Percentiles rank a stretch among this genome's conserved stretches.
phyloP scores from a whole-genome alignment of 768 basidiomycete species.

The Hypholoma fasciculare region DNA sequence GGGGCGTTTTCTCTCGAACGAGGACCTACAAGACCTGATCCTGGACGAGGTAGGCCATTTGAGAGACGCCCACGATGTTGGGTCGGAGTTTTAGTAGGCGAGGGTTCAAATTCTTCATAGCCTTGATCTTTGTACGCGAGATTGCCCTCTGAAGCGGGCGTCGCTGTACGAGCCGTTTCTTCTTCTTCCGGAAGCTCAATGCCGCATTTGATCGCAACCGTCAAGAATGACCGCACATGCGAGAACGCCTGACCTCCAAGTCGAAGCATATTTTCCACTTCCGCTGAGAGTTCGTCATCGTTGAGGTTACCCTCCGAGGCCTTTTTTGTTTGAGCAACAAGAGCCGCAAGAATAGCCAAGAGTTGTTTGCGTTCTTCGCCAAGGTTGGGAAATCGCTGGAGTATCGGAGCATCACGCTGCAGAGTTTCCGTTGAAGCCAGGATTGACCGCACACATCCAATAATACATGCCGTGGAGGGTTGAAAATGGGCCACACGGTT shows the following conservation, averaged over 20 bases:
- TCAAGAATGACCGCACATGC: constrained; percentile 78
- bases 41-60: constrained; percentile 15
- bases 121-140: constrained; percentile 17
- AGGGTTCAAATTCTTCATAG: constrained; percentile 23
- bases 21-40: constrained; percentile 22
- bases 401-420: constrained; percentile 73
- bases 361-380: constrained; percentile 81
- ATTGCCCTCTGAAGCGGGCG: constrained; percentile 19
- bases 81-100: constrained; percentile 35
- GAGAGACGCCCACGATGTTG: constrained; percentile 29
- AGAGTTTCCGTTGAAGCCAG: constrained; percentile 83
- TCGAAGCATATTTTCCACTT: constrained; percentile 78
- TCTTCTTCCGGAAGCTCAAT: constrained; percentile 60
- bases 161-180: constrained; percentile 28
- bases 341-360: constrained; percentile 72
- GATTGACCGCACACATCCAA: constrained; percentile 89
- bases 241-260: constrained; percentile 81
- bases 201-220: constrained; percentile 74
- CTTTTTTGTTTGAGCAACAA: constrained; percentile 80
- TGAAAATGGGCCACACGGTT: constrained; percentile 84
- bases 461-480: constrained; percentile 92
- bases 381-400: constrained; percentile 66
- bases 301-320: constrained; percentile 53
- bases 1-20: constrained; percentile 21
- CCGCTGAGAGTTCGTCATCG: constrained; percentile 47